phyloP scores from a whole-genome alignment of 1,284 basidiomycete species.

The Thelephora terrestris region DNA sequence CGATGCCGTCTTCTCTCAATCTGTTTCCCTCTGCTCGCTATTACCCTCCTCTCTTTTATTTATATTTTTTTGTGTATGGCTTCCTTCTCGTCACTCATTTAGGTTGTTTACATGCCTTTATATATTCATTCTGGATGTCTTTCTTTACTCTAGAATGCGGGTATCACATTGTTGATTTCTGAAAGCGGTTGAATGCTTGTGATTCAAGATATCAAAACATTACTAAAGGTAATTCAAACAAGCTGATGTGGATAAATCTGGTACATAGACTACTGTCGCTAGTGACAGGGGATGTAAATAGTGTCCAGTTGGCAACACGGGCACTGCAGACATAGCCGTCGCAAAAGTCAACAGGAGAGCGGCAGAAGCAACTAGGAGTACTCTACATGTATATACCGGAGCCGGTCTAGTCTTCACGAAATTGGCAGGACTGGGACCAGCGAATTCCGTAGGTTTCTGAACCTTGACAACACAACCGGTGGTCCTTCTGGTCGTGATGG shows the following conservation, averaged over 20 bases:
- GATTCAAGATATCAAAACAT: too few relatives aligned
- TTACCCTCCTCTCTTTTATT: slow-evolving; percentile 95
- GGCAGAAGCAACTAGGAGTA: too few relatives aligned
- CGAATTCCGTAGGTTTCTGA: slow-evolving; percentile 40
- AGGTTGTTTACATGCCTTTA: slow-evolving; percentile 98
- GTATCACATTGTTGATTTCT: slow-evolving; percentile 99
- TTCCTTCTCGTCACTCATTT: slow-evolving; percentile 98
- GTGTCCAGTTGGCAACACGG: too few relatives aligned
- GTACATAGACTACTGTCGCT: too few relatives aligned
- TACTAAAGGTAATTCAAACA: too few relatives aligned
- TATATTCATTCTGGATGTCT: slow-evolving; percentile 95
- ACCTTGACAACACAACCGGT: slow-evolving; percentile 75
- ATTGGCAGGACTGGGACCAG: slow-evolving; percentile 28
- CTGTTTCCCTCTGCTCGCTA: slow-evolving; percentile 95
- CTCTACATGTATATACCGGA: slow-evolving; percentile 81
- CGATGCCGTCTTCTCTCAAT: slow-evolving; percentile 77
- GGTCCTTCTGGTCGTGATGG: slow-evolving; percentile 48
- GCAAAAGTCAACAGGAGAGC: too few relatives aligned
- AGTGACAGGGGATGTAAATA: too few relatives aligned
- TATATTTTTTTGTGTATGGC: slow-evolving; percentile 91
- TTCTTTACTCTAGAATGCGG: slow-evolving; percentile 89
- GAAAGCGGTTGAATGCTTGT: too few relatives aligned
- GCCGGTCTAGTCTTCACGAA: slow-evolving; percentile 71
- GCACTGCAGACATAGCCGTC: too few relatives aligned
- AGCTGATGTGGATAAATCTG: too few relatives aligned